Base-by-base conservation (phyloP, 2,329 filamentous ascomycete species). In the Arthroderma sp. region DNA sequence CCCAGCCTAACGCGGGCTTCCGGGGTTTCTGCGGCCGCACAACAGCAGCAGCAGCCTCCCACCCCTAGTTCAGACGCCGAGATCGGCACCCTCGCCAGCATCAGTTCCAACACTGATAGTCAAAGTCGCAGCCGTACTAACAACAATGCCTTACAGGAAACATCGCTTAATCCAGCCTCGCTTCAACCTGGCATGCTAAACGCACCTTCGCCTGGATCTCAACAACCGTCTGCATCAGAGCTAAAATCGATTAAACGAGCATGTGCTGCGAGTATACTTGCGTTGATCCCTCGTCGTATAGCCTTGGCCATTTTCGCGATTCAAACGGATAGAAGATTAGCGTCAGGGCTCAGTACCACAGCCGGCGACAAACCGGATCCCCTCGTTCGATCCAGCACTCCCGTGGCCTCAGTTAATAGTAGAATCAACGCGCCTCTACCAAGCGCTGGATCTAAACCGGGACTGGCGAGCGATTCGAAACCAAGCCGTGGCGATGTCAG, bases 251-350 rank as follows among this genome's bases (percentile, higher is more conserved):
- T 75, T 59, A 76, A 72, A 67, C 72, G 71, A 63, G 66, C 68
- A 66, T 76, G 74, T 63, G 75, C 75, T 57, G 62, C 66, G 56
- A 69, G 67, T 55, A 68, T 78, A 53, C 63, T 76, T 44, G 70
- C 68, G 31, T 56, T 76, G 44, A 65, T 77, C 52, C 75, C 75
- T 58, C 68, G 68, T n/a, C 66, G 66, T 58, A 69, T 80, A 47
- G 71, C 73, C 57, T 67, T 66, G 61, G 66, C 61, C n/a, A 51
- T 63, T 52, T 60, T 62, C 49, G 57, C 41, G 28, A 59, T 57
- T 55, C 47, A 52, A 47, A 58, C 56, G 35, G 41, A 57, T 37
- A 33, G 54, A 38, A 47, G 51, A 17, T 38, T 43, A 13, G 33
- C 17, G 11, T 49, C 55, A 25, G 43, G 49, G 13, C 37, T 55